Base-by-base conservation (phyloP, 805 yeast species). In the Ogataea trehaloabstinens region DNA sequence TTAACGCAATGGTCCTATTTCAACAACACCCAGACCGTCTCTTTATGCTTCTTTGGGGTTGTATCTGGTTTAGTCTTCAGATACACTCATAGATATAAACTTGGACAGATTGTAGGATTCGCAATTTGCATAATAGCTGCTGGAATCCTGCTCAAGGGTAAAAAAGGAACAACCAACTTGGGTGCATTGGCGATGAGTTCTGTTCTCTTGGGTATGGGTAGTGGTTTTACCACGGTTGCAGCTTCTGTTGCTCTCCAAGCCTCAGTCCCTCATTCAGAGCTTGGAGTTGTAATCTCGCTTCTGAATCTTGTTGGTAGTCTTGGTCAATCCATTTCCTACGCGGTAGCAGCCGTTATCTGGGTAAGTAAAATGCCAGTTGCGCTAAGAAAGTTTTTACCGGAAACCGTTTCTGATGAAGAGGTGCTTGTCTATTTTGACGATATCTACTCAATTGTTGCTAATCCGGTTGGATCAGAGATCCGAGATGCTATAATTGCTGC, bases 191-290 rank as follows among this genome's bases (percentile, higher is more conserved):
- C 63, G 12, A 52, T 58, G 55, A 46, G 56, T 28, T 58, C 55
- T 35, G 42, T 63, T 19, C 33, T 64, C 17, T 40, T 49, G 15
- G 63, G 67, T 46, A 48, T 29, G 69, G 71, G 42, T 32, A 70
- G 65, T 46, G 60, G 64, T 55, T 33, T 29, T 21, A 27, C 32
- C 15, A 64, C 56, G 32, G 52, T 66, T 40, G 67, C 66, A 30
- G 52, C 68, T 5, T 56, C 55, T 35, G 60, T 66, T 16, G 63
- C 70, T 5, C 58, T 64, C 1, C 68, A 65, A 46, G 71, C 70
- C 3, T 58, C 68, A 12, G 71, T 68, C 28, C 67, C 70, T 12
- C 71, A 67, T 19, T 18, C 30, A 17, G 45, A 42, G 13, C 11
- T 42, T 37, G 45, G 39, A 5, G n/a, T 37, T 10, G 61, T 58